phyloP scores from a whole-genome alignment of 352 stramenopile genomes.

The Phytophthora ohioensis region DNA sequence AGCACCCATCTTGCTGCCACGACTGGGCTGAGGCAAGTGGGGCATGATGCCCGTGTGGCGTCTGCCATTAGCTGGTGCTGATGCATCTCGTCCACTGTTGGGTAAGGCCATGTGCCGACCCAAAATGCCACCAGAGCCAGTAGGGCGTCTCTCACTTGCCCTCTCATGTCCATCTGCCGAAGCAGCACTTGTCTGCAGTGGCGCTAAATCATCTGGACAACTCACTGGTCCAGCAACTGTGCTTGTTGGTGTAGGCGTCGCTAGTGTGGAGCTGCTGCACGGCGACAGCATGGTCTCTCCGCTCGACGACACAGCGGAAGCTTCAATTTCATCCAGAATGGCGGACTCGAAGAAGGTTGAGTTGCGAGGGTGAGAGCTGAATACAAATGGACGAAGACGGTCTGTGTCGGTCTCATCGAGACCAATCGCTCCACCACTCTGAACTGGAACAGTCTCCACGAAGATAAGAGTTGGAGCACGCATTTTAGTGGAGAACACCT shows the following conservation, averaged over 20 bases:
- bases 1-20: conserved; percentile 38
- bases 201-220: conserved; percentile 19
- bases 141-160: conserved; percentile 16
- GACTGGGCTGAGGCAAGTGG: conserved; percentile 38
- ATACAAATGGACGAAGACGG: conserved; percentile 63
- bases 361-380: conserved; percentile 56
- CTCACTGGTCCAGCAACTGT: conserved; percentile 9
- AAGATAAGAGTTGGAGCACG: conserved; percentile 82
- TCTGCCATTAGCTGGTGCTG: conserved; percentile 17
- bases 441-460: conserved; percentile 72
- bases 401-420: conserved; percentile 43
- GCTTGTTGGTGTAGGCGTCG: conserved; percentile 25
- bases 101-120: conserved; percentile 28
- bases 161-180: conserved; percentile 2
- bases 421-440: conserved; percentile 43
- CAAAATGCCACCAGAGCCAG: conserved; percentile 14
- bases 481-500: conserved; percentile 90
- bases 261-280: conserved; percentile 43
- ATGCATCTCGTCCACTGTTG: conserved; percentile 23
- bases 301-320: conserved; percentile 39
- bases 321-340: conserved; percentile 45
- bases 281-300: conserved; percentile 33
- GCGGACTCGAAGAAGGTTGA: conserved; percentile 73
- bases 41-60: conserved; percentile 32
- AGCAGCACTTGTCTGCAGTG: conserved; percentile 12